These are phyloP conservation scores for Coemansia sp. DNA, from an alignment of 192 early-diverging fungal species.

Conservation along the genomic window DNA sequence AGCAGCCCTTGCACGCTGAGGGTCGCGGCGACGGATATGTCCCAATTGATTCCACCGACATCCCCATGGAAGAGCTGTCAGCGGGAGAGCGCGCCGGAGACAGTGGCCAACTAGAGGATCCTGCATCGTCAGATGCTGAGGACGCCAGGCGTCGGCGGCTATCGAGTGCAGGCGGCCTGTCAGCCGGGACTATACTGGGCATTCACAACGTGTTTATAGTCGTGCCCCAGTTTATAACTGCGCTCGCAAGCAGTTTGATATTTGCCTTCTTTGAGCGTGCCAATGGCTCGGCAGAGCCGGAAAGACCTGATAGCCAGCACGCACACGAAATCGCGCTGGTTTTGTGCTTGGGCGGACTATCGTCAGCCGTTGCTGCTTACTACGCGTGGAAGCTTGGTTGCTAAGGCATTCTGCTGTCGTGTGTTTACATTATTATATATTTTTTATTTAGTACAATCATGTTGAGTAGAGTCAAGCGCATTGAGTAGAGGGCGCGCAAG, in stretches of 20 bases:
- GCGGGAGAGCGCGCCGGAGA: constrained; percentile 2
- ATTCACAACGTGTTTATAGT: constrained; percentile 97
- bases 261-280: constrained; percentile 69
- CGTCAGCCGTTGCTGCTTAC: constrained; percentile 34
- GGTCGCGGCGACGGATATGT: constrained; percentile 14
- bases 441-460: too few relatives aligned
- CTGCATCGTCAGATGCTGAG: too few relatives aligned
- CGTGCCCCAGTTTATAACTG: constrained; percentile 90
- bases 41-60: constrained; percentile 23
- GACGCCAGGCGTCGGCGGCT: neutral
- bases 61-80: constrained; percentile 24
- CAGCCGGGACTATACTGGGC: constrained; percentile 82
- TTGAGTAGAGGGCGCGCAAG: too few relatives aligned
- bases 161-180: constrained; percentile 17
- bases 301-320: constrained; percentile 23
- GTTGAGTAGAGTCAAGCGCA: too few relatives aligned
- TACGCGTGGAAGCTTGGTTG: constrained; percentile 29
- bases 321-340: constrained; percentile 47
- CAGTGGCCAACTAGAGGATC: constrained; percentile 1
- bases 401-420: neutral
- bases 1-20: neutral
- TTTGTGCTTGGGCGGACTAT: constrained; percentile 42
- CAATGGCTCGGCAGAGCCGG: constrained; percentile 19
- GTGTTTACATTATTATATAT: neutral
- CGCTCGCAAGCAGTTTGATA: constrained; percentile 71